Percentiles rank a stretch among this genome's conserved stretches.
Evolutionary conservation across 2,329 filamentous ascomycete species (phyloP).

Genomic region (Colletotrichum tamarilloi): DNA sequence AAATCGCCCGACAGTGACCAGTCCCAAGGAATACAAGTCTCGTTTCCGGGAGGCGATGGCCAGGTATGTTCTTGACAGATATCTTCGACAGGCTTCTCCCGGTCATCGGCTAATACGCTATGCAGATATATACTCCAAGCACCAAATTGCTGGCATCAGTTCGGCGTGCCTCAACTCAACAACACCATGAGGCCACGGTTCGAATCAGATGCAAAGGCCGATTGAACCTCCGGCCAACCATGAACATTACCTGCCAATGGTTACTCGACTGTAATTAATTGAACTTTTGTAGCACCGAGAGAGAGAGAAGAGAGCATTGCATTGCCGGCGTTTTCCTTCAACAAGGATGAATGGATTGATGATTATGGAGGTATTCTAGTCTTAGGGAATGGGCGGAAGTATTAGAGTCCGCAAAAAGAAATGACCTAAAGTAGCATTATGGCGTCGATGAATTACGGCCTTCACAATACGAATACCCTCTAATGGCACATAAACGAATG

Average conservation of each 20-base stretch:
- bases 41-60: constrained; percentile 97
- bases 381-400: not conserved
- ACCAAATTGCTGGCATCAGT: constrained; percentile 82
- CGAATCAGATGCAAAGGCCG: constrained; percentile 28
- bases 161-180: constrained; percentile 50
- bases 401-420: not conserved
- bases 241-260: not conserved
- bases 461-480: constrained; percentile 28
- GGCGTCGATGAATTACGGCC: constrained; percentile 31
- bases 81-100: not conserved
- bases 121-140: constrained; percentile 77
- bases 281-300: not conserved
- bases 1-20: constrained; percentile 93
- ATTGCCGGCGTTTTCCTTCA: constrained; percentile 14
- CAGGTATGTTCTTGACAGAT: constrained; percentile 67
- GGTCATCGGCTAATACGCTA: constrained; percentile 15
- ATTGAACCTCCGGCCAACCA: not conserved
- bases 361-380: constrained; percentile 1
- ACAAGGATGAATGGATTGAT: constrained; percentile 4
- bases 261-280: not conserved
- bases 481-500: constrained; percentile 8
- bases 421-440: not conserved
- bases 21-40: constrained; percentile 96
- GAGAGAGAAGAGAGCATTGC: not conserved
- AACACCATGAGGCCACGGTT: constrained; percentile 35